These are phyloP conservation scores for Jatropha multifida DNA, from an alignment of 441 rosid species.

Conservation along the genomic window DNA sequence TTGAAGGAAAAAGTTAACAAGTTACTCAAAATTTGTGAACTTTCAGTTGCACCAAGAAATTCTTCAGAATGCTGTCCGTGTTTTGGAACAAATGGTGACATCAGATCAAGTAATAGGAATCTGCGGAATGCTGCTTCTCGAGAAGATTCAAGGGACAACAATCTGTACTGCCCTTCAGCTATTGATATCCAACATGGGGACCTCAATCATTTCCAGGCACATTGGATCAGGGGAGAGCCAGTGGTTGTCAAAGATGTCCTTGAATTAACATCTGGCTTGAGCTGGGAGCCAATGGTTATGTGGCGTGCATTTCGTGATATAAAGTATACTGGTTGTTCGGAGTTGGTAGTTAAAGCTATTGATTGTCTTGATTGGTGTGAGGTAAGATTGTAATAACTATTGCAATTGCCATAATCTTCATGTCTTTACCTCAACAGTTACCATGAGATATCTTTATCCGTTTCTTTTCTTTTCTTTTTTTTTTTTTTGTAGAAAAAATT, in stretches of 20 bases:
- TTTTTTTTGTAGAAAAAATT: not conserved
- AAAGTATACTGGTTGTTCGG: slow-evolving; percentile 24
- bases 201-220: slow-evolving; percentile 63
- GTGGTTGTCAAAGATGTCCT: slow-evolving; percentile 64
- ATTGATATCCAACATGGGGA: slow-evolving; percentile 36
- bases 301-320: slow-evolving; percentile 66
- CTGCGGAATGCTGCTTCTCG: slow-evolving; percentile 58
- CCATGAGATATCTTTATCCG: not conserved
- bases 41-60: not conserved
- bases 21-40: not conserved
- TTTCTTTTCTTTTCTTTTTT: not conserved
- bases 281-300: slow-evolving; percentile 88
- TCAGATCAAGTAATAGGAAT: slow-evolving; percentile 24
- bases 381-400: slow-evolving; percentile 37
- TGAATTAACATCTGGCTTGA: slow-evolving; percentile 60
- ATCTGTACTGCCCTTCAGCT: slow-evolving; percentile 53
- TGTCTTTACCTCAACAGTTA: not conserved
- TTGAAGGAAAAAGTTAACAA: slow-evolving; percentile 26
- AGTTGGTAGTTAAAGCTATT: slow-evolving; percentile 45
- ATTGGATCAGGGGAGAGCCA: slow-evolving; percentile 73
- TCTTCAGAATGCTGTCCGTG: slow-evolving; percentile 24
- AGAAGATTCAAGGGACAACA: slow-evolving; percentile 50
- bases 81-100: slow-evolving; percentile 30
- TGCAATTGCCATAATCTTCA: not conserved
- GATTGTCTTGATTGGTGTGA: slow-evolving; percentile 65